These are phyloP conservation scores for Fomitopsis palustris DNA, from an alignment of 1,284 basidiomycete genomes.

Conservation along the genomic window DNA sequence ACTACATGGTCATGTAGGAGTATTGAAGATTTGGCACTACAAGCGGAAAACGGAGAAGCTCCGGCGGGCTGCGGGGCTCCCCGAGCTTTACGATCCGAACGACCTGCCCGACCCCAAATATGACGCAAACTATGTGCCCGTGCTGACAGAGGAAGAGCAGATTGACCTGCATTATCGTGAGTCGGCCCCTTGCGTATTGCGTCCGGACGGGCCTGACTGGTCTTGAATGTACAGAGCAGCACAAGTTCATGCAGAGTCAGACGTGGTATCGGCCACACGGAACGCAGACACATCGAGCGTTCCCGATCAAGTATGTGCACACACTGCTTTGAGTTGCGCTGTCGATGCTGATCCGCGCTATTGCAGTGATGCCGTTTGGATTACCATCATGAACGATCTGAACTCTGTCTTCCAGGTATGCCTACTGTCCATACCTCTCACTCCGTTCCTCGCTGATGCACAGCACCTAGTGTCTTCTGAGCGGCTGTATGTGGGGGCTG, in stretches of 20 bases:
- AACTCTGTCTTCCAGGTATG: slow-evolving; percentile 80
- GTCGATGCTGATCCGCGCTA: slow-evolving; percentile 13
- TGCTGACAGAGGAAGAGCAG: slow-evolving; percentile 72
- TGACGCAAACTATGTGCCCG: slow-evolving; percentile 73
- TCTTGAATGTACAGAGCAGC: slow-evolving; percentile 47
- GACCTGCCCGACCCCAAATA: slow-evolving; percentile 76
- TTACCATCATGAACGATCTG: slow-evolving; percentile 70
- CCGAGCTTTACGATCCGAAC: slow-evolving; percentile 66
- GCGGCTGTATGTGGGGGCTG: slow-evolving; percentile 82
- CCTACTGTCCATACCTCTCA: slow-evolving; percentile 10
- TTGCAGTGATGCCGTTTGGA: slow-evolving; percentile 53
- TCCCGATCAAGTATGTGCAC: slow-evolving; percentile 60
- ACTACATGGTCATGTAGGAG: slow-evolving; percentile 39
- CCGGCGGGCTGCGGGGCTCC: slow-evolving; percentile 57
- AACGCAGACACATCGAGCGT: slow-evolving; percentile 81
- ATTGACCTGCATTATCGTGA: slow-evolving; percentile 63
- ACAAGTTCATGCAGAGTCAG: slow-evolving; percentile 64
- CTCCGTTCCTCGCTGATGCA: not conserved
- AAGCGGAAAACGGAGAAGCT: slow-evolving; percentile 55
- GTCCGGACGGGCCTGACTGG: not conserved
- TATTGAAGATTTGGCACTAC: slow-evolving; percentile 73
- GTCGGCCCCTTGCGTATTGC: slow-evolving; percentile 20
- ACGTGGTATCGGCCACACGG: slow-evolving; percentile 90
- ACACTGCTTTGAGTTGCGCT: slow-evolving; percentile 12
- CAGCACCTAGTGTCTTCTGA: slow-evolving; percentile 51